These are phyloP conservation scores for Coemansia sp. DNA, from an alignment of 192 early-diverging fungal genomes.

Conservation along the genomic window DNA sequence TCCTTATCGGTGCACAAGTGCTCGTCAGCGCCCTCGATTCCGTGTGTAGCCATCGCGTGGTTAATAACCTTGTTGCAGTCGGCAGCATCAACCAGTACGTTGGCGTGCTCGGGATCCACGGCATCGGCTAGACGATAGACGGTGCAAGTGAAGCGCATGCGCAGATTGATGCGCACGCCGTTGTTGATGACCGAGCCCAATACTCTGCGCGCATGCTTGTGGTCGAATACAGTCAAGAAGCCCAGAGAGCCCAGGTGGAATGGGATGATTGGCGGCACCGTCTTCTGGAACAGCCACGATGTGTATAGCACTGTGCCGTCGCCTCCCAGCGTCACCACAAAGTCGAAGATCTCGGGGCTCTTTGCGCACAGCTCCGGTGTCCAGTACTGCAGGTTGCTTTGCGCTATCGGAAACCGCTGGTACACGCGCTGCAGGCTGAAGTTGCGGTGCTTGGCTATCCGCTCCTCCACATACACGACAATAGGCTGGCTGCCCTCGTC, in stretches of 20 bases:
- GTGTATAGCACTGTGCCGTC: slow-evolving; percentile 96
- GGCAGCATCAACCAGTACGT: slow-evolving; percentile 47
- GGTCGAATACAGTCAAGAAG: slow-evolving; percentile 91
- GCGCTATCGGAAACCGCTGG: slow-evolving; percentile 40
- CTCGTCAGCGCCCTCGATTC: slow-evolving; percentile 40
- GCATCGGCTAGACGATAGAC: slow-evolving; percentile 66
- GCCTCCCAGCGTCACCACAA: slow-evolving; percentile 92
- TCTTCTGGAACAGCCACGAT: slow-evolving; percentile 83
- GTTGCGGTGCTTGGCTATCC: slow-evolving; percentile 57
- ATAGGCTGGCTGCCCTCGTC: slow-evolving; percentile 20
- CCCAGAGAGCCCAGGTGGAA: slow-evolving; percentile 93
- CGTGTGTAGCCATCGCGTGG: slow-evolving; percentile 45
- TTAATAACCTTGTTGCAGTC: slow-evolving; percentile 48
- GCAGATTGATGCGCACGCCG: slow-evolving; percentile 80
- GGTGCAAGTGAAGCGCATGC: slow-evolving; percentile 90
- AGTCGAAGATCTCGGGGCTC: slow-evolving; percentile 75
- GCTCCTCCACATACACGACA: slow-evolving; percentile 63
- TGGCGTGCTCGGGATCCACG: slow-evolving; percentile 37
- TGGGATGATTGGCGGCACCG: slow-evolving; percentile 89
- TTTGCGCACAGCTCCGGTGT: slow-evolving; percentile 68
- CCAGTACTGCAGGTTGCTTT: slow-evolving; percentile 70
- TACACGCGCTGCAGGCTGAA: slow-evolving; percentile 60
- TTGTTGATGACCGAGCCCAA: slow-evolving; percentile 64
- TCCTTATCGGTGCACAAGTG: slow-evolving; percentile 31
- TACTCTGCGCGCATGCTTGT: slow-evolving; percentile 59